Evolutionary conservation across 1,139 yeast genomes (phyloP).

Genomic region (Kodamaea fungicola): DNA sequence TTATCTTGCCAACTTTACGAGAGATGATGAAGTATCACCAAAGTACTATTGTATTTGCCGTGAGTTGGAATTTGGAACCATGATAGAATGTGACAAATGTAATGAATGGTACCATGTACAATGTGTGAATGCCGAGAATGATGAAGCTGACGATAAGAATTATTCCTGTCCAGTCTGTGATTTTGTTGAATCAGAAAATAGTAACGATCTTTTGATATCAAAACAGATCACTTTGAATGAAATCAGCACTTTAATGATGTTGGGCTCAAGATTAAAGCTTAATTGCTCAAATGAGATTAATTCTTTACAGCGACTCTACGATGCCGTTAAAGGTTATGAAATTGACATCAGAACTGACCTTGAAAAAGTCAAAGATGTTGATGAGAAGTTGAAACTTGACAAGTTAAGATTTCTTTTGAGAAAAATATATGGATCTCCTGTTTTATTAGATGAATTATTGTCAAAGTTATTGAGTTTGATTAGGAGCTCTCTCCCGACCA

Average conservation of each 20-base stretch:
- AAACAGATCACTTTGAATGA: slow-evolving; percentile 21
- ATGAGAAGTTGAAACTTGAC: slow-evolving; percentile 20
- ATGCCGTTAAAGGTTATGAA: slow-evolving; percentile 5
- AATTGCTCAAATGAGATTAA: slow-evolving; percentile 39
- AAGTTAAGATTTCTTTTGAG: slow-evolving; percentile 25
- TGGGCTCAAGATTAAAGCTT: slow-evolving; percentile 33
- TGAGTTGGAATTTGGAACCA: slow-evolving; percentile 60
- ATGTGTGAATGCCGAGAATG: slow-evolving; percentile 51
- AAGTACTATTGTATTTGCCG: slow-evolving; percentile 67
- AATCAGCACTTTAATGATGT: slow-evolving; percentile 17
- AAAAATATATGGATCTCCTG: slow-evolving; percentile 34
- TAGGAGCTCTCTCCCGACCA: slow-evolving; percentile 5
- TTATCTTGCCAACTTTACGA: slow-evolving; percentile 15
- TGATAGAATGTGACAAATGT: slow-evolving; percentile 80
- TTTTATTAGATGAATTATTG: slow-evolving; percentile 24
- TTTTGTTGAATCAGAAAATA: slow-evolving; percentile 19
- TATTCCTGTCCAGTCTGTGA: slow-evolving; percentile 69
- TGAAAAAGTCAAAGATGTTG: slow-evolving; percentile 11
- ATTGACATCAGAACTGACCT: slow-evolving; percentile 11
- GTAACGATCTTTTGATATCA: slow-evolving; percentile 14
- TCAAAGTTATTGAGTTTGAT: slow-evolving; percentile 18
- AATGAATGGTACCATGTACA: slow-evolving; percentile 77
- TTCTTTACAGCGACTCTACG: slow-evolving; percentile 20
- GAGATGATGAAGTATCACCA: slow-evolving; percentile 13
- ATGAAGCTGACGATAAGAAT: slow-evolving; percentile 32